Evolutionary conservation across 371 early-diverging fungal genomes (phyloP), one percentile per base, ranked within the genome.

Genomic region (Mucor indicus): DNA sequence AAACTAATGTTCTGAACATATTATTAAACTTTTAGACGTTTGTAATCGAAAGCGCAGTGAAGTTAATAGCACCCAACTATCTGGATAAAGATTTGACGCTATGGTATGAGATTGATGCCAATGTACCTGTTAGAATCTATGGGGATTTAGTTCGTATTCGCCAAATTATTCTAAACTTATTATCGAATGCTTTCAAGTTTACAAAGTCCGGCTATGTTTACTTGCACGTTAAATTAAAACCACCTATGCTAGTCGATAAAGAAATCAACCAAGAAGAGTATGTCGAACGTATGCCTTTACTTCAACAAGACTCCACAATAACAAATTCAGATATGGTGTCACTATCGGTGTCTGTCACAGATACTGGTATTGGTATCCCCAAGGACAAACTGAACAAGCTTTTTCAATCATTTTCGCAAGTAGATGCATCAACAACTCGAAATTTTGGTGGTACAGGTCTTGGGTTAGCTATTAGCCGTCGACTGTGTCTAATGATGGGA

Each of bases 281-380:
- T 8, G 8, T 12, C 6, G 30, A 29, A 6, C 12, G 8, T 8
- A 29, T 29, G 30, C 30, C 30, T 29, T 29, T 29, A 29, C 30
- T 29, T 29, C 30, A 21, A 12, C 29, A 10, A 31, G 44, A 44
- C 7, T 30, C 29, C 5, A 20, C 19, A 5, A 30, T n/a, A 21
- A 22, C 21, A n/a, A 21, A 11, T 13, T 7, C 12, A 16, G 25
- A 20, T n/a, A 25, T 36, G 16, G 24, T 35, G 2, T 13, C 36
- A 3, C 37, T 35, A 3, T 35, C 67, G 17, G 60, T 80, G 44
- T 60, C 71, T 8, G 82, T 85, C 11, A 57, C 47, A 43, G 86
- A 86, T 49, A 75, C 83, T 1, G 86, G 86, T 20, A 80, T 83
- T 38, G 84, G 86, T 15, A 83, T 86, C 40, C 77, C 82, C 0